Base-by-base conservation (phyloP, 257 asterid species). In the Apocynum venetum region DNA sequence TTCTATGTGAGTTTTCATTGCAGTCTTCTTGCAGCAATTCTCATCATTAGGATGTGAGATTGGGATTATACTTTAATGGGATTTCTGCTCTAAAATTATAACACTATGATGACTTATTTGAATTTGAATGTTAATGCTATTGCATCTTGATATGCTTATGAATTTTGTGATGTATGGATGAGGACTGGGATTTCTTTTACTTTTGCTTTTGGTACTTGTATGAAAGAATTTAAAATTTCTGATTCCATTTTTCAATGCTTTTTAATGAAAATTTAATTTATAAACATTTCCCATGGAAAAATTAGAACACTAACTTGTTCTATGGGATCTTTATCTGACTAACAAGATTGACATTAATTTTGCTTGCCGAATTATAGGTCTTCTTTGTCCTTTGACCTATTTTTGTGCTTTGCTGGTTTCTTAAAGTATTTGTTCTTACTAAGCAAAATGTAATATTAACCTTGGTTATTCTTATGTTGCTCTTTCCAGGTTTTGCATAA, bases 401-500 rank as follows among this genome's bases (percentile, higher is more conserved):
- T 76, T 3, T 47, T 31, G 4, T n/a, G 71, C 6, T 52, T 40
- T 35, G 2, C 8, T 48, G 53, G 20, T 72, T 36, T 3, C 55
- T 14, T 72, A 56, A 61, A 20, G 44, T 7, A 52, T 61, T 60
- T 63, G 40, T 17, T 12, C 48, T 57, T 53, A 14, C 49, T 70
- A 41, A 47, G 35, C 63, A 56, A 20, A 66, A 74, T 81, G 71
- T 63, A 74, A 72, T 76, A 51, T 40, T 76, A 68, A 80, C 64
- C 20, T 77, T 70, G 73, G 78, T 81, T 80, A 64, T 79, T 78
- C 9, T 53, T 81, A 43, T 73, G 9, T 64, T 79, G 47, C 15
- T 57, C 67, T 63, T 51, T 75, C 65, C 81, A 93, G 99, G 96
- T 96, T 73, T 96, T 92, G 95, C 88, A 80, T 74, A 93, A 90